Evolutionary conservation across 257 asterid genomes (phyloP).

Genomic region (Nicotiana otophora): DNA sequence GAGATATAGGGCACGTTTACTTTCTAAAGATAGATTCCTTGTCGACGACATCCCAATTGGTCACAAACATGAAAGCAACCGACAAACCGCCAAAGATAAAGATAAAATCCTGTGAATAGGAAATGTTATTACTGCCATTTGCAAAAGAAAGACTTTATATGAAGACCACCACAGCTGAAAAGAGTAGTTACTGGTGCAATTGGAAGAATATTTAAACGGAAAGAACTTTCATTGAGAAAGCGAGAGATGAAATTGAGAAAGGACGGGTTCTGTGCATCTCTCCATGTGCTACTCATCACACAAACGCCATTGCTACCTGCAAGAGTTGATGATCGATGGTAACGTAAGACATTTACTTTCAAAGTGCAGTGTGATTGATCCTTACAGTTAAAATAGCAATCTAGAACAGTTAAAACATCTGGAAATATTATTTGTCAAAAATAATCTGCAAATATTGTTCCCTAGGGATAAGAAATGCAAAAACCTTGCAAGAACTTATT

Average conservation of each 20-base stretch:
- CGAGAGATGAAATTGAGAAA: constrained; percentile 74
- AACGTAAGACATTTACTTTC: background rate
- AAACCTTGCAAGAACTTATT: background rate
- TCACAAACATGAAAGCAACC: constrained; percentile 69
- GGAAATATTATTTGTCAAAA: background rate
- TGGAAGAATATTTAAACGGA: constrained; percentile 54
- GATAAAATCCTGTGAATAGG: constrained; percentile 69
- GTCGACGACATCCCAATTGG: constrained; percentile 52
- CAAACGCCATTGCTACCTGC: constrained; percentile 78
- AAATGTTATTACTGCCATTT: background rate
- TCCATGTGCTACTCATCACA: constrained; percentile 81
- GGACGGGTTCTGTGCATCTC: constrained; percentile 68
- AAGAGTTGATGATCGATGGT: constrained; percentile 1
- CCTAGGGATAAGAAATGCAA: background rate
- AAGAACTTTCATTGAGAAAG: constrained; percentile 71
- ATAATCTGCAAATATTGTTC: background rate
- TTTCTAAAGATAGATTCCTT: constrained; percentile 43
- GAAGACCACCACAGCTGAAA: constrained; percentile 7
- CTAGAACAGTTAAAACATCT: background rate
- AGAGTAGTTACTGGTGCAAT: constrained; percentile 68
- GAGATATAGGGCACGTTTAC: constrained; percentile 23
- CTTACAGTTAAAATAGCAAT: background rate
- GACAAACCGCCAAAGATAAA: constrained; percentile 88
- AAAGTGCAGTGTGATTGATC: background rate
- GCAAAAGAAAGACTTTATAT: constrained; percentile 17